These are phyloP conservation scores for Starmerella asiatica DNA, from an alignment of 805 yeast species.

Conservation along the genomic window DNA sequence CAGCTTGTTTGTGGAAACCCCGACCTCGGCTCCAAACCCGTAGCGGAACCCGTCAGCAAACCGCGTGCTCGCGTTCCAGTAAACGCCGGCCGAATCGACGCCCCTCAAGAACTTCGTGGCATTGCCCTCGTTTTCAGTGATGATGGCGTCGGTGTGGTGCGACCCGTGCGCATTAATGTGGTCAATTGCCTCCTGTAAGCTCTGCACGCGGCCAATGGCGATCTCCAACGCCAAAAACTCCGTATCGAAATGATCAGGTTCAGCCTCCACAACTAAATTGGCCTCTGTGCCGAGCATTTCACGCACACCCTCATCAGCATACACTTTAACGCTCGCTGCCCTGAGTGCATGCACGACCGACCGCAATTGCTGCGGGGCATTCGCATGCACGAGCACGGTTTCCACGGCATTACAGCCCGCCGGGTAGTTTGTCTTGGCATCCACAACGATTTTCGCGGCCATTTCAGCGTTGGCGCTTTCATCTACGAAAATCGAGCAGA, in stretches of 20 bases:
- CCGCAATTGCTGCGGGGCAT: constrained; percentile 28
- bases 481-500: constrained; percentile 79
- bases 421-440: constrained; percentile 89
- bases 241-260: constrained; percentile 52
- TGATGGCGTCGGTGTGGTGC: constrained; percentile 86
- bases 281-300: neutral
- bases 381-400: constrained; percentile 50
- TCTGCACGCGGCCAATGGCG: constrained; percentile 51
- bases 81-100: constrained; percentile 89
- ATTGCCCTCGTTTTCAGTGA: constrained; percentile 55
- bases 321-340: constrained; percentile 59
- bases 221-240: constrained; percentile 78
- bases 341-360: constrained; percentile 32
- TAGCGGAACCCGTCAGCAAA: constrained; percentile 98
- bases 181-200: constrained; percentile 57
- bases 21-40: constrained; percentile 98
- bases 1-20: constrained; percentile 89
- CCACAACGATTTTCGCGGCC: constrained; percentile 64
- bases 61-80: constrained; percentile 94
- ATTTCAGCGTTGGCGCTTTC: constrained; percentile 60
- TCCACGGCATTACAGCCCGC: constrained; percentile 99
- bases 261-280: constrained; percentile 16
- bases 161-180: constrained; percentile 90
- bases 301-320: constrained; percentile 28
- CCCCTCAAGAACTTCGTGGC: constrained; percentile 75